These are phyloP conservation scores for Chaetomium tenue DNA, from an alignment of 495 filamentous ascomycete species.

Conservation along the genomic window DNA sequence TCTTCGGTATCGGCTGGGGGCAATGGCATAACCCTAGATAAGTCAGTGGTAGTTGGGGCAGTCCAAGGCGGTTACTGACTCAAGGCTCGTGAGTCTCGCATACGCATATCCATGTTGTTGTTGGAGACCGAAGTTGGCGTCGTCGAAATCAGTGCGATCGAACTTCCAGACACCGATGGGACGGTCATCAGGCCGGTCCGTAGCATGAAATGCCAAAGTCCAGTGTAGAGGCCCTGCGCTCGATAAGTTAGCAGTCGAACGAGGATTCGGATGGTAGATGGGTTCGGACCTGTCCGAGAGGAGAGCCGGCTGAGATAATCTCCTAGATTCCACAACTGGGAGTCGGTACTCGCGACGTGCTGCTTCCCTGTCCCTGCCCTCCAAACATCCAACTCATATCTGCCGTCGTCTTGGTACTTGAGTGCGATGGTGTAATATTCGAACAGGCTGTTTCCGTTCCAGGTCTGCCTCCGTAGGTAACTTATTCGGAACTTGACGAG, in stretches of 20 bases:
- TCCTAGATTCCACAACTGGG: constrained; percentile 28
- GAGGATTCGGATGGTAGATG: no score
- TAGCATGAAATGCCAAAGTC: constrained; percentile 27
- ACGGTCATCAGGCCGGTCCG: constrained; percentile 16
- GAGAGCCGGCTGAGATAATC: constrained; percentile 30
- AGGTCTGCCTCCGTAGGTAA: constrained; percentile 15
- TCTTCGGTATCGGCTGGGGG: background rate
- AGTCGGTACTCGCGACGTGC: constrained; percentile 12
- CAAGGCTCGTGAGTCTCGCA: constrained; percentile 15
- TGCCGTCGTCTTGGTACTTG: constrained; percentile 22
- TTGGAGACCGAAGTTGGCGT: constrained; percentile 24
- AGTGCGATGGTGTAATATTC: constrained; percentile 29
- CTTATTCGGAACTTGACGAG: constrained; percentile 29
- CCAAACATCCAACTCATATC: constrained; percentile 29
- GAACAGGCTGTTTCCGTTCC: constrained; percentile 15
- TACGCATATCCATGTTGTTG: constrained; percentile 18
- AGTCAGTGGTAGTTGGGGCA: background rate
- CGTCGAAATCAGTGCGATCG: constrained; percentile 22
- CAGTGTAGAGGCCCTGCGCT: constrained; percentile 18
- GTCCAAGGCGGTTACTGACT: constrained; percentile 3
- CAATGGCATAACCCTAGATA: constrained; percentile 8
- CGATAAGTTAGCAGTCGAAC: background rate
- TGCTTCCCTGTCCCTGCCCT: constrained; percentile 20
- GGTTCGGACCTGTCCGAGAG: constrained; percentile 17
- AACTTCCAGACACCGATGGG: constrained; percentile 27